Evolutionary conservation across 2,329 filamentous ascomycete genomes (phyloP).

Genomic region (Harringtonia aguacate): DNA sequence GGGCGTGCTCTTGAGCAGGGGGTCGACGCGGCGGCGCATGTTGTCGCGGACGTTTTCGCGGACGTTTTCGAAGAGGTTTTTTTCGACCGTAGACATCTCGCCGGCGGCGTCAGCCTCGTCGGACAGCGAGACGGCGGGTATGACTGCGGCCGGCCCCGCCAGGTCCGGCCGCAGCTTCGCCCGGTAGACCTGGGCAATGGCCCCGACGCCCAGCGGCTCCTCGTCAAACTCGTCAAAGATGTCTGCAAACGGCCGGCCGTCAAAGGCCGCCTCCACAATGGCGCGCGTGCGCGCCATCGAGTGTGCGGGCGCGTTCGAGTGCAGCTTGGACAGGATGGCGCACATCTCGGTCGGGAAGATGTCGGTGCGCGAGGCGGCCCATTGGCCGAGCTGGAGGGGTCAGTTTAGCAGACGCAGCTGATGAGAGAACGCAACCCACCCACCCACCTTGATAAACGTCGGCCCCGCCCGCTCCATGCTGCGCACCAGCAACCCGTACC

Average conservation of each 20-base stretch:
- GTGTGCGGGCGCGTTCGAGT: slow-evolving; percentile 90
- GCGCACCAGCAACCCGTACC: slow-evolving; percentile 80
- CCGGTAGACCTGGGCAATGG: slow-evolving; percentile 96
- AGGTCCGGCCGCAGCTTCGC: slow-evolving; percentile 79
- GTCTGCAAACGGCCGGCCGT: slow-evolving; percentile 67
- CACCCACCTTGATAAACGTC: slow-evolving; percentile 97
- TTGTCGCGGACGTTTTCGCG: slow-evolving; percentile 44
- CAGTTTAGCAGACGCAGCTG: neutral
- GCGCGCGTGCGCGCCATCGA: slow-evolving; percentile 68
- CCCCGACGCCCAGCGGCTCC: slow-evolving; percentile 80
- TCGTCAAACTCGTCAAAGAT: slow-evolving; percentile 97
- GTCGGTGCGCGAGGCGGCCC: slow-evolving; percentile 91
- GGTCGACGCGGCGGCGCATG: slow-evolving; percentile 73
- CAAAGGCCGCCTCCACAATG: slow-evolving; percentile 74
- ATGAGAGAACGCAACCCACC: too few species aligned
- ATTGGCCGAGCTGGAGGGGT: slow-evolving; percentile 68
- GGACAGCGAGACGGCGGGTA: too few species aligned
- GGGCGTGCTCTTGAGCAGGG: slow-evolving; percentile 76
- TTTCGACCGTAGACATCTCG: neutral
- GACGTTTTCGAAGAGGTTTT: too few species aligned
- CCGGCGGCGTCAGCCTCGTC: slow-evolving; percentile 17
- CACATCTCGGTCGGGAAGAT: slow-evolving; percentile 94
- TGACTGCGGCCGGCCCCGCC: slow-evolving; percentile 52
- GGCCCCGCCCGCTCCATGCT: slow-evolving; percentile 90
- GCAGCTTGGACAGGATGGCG: slow-evolving; percentile 83